Conservation (phyloP, 1,284 basidiomycete species). For the Fomes fomentarius region DNA sequence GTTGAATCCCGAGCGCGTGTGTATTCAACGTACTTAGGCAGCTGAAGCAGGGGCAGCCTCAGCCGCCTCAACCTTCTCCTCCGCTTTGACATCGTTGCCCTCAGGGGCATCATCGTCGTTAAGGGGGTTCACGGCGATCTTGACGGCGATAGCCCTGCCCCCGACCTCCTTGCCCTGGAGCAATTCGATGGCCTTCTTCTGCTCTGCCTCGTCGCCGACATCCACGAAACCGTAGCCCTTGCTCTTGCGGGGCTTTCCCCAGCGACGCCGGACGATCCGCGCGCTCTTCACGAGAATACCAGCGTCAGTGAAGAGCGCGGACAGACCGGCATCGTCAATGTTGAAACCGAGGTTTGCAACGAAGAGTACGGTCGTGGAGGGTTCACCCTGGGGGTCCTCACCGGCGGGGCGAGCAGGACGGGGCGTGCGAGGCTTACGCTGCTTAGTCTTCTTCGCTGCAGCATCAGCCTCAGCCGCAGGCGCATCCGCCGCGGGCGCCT, state of each 20-base stretch:
- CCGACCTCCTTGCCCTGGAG: constrained; percentile 84
- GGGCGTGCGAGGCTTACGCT: constrained; percentile 62
- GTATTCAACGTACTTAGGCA: constrained; percentile 19
- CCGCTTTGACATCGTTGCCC: constrained; percentile 45
- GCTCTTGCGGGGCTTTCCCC: constrained; percentile 79
- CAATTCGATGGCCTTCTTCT: constrained; percentile 82
- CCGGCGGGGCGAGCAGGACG: constrained; percentile 67
- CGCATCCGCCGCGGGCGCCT: constrained; percentile 35
- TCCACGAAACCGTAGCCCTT: constrained; percentile 97
- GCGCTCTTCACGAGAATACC: constrained; percentile 82
- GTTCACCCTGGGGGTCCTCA: constrained; percentile 79
- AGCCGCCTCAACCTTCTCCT: constrained; percentile 34
- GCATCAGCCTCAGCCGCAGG: constrained; percentile 33
- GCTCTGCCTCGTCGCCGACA: constrained; percentile 81
- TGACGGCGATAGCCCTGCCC: constrained; percentile 83
- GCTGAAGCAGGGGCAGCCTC: constrained; percentile 29
- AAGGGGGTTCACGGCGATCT: constrained; percentile 78
- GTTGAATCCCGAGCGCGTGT: constrained; percentile 14
- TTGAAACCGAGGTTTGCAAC: constrained; percentile 95
- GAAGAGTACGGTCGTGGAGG: constrained; percentile 85
- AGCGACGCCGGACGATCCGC: constrained; percentile 84
- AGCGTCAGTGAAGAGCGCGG: constrained; percentile 80
- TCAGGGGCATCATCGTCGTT: constrained; percentile 37
- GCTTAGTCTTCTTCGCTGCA: constrained; percentile 54
- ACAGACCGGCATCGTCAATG: constrained; percentile 80